These are phyloP conservation scores for Chlamydomonas reinhardtii DNA, from an alignment of 163 green algal species.

Conservation along the genomic window DNA sequence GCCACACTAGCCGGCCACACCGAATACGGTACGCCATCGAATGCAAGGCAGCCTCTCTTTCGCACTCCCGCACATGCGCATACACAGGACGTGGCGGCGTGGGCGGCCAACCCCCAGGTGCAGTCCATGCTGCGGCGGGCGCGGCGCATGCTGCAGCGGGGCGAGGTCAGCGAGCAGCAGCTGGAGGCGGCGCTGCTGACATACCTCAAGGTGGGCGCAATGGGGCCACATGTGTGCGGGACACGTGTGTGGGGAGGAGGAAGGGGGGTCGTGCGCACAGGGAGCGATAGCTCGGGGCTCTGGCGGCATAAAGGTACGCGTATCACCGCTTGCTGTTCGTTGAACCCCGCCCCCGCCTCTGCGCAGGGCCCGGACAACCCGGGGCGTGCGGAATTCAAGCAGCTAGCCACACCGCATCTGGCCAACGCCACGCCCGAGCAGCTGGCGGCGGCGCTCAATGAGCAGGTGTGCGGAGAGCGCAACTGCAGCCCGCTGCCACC, in stretches of 20 bases:
- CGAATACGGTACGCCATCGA: too few relatives aligned
- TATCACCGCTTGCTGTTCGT: too few relatives aligned
- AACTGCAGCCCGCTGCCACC: too few relatives aligned
- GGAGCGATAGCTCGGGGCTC: too few relatives aligned
- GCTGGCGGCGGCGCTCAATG: constrained; percentile 32
- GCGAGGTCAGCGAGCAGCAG: constrained; percentile 7
- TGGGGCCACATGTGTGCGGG: not conserved
- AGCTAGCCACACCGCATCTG: not conserved
- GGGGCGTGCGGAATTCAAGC: not conserved
- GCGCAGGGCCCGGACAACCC: constrained; percentile 26
- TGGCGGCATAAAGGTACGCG: not conserved
- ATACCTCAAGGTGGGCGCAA: constrained; percentile 21
- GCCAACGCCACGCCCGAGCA: not conserved
- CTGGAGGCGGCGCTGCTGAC: constrained; percentile 21
- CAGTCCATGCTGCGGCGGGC: constrained; percentile 21
- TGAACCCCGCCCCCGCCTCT: not conserved
- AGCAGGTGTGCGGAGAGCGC: constrained; percentile 23
- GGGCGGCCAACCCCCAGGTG: constrained; percentile 23
- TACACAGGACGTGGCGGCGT: not conserved
- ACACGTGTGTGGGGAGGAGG: not conserved
- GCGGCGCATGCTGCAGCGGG: constrained; percentile 4
- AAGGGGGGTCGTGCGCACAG: too few relatives aligned
- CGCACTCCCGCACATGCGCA: not conserved
- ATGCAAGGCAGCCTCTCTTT: too few relatives aligned
- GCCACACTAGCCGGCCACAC: too few relatives aligned